Evolutionary conservation across 2,329 filamentous ascomycete species (phyloP).

Genomic region (Albophoma yamanashiensis): DNA sequence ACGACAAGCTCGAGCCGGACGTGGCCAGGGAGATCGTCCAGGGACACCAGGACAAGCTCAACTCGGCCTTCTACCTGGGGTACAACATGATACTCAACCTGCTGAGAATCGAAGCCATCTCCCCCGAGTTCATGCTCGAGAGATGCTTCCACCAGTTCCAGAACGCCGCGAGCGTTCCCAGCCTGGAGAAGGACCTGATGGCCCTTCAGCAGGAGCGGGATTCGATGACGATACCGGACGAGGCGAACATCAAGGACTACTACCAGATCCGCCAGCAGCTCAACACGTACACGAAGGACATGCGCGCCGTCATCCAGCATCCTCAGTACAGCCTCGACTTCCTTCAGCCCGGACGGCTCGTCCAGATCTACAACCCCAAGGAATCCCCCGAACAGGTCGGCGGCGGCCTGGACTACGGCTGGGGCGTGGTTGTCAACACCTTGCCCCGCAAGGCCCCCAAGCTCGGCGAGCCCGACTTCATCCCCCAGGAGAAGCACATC

Average conservation of each 20-base stretch:
- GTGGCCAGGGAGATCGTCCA: slow-evolving; percentile 93
- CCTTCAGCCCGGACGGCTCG: slow-evolving; percentile 75
- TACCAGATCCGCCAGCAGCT: slow-evolving; percentile 82
- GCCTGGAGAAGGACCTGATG: slow-evolving; percentile 72
- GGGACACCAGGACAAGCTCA: slow-evolving; percentile 91
- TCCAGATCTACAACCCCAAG: slow-evolving; percentile 68
- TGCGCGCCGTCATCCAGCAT: slow-evolving; percentile 85
- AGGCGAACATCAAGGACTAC: slow-evolving; percentile 85
- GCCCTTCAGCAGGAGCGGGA: slow-evolving; percentile 67
- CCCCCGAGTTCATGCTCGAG: slow-evolving; percentile 97
- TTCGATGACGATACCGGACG: slow-evolving; percentile 69
- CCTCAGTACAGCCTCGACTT: slow-evolving; percentile 79
- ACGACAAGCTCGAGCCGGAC: slow-evolving; percentile 89
- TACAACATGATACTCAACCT: slow-evolving; percentile 99
- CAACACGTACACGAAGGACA: slow-evolving; percentile 73
- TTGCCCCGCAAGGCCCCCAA: slow-evolving; percentile 54
- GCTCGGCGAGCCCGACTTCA: slow-evolving; percentile 55
- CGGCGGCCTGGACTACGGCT: slow-evolving; percentile 64
- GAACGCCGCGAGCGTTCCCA: slow-evolving; percentile 78
- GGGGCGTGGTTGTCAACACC: slow-evolving; percentile 80
- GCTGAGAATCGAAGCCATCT: slow-evolving; percentile 96
- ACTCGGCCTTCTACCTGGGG: slow-evolving; percentile 93
- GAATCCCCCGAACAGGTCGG: slow-evolving; percentile 28
- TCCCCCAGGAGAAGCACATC: slow-evolving; percentile 67
- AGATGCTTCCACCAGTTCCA: slow-evolving; percentile 98